Base-by-base conservation (phyloP, 306 rosid species). In the Leucaena leucocephala region DNA sequence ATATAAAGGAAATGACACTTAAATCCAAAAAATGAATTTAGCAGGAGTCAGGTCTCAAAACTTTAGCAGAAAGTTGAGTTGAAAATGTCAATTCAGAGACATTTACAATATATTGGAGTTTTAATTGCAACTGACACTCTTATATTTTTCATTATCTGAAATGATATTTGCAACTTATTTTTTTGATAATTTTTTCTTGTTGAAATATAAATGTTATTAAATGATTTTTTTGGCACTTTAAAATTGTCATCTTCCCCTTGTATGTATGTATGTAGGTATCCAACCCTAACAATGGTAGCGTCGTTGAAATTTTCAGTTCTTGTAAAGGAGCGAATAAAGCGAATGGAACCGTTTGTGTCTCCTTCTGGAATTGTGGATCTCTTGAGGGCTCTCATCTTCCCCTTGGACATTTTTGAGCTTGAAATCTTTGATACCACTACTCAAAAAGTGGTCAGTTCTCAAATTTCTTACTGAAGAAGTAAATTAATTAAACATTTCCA, bases 381-480 rank as follows among this genome's bases (percentile, higher is more conserved):
- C 64, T 64, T 76, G 34, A 76, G 8, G 33, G 80, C 72, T 76
- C 1, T 63, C 49, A 76, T 76, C 8, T 62, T 34, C 63, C 5
- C 63, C 1, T 7, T 3, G 3, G 50, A 76, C 2, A 1, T 5
- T 22, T 0, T 1, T 6, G 15, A 16, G 1, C 46, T 17, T 1
- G 63, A 50, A 48, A 46, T 88, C 19, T 17, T 82, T 12, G 88
- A 89, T 45, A 80, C 86, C 45, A 80, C 77, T 2, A 34, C 86
- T 15, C 38, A 50, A 9, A 4, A 13, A 72, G 27, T 34, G 89
- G 90, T 86, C 12, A 40, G 83, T 48, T 3, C 45, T 2, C 1
- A 46, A 45, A 62, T 4, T 62, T 27, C 4, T 62, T 0, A 34
- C 2, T 11, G 0, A 13, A 3, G 5, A 2, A 48, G n/a, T 4